Percentiles rank a stretch among this genome's conserved stretches.
phyloP scores from a whole-genome alignment of 768 basidiomycete genomes.

The Thelephora aurantiotincta region DNA sequence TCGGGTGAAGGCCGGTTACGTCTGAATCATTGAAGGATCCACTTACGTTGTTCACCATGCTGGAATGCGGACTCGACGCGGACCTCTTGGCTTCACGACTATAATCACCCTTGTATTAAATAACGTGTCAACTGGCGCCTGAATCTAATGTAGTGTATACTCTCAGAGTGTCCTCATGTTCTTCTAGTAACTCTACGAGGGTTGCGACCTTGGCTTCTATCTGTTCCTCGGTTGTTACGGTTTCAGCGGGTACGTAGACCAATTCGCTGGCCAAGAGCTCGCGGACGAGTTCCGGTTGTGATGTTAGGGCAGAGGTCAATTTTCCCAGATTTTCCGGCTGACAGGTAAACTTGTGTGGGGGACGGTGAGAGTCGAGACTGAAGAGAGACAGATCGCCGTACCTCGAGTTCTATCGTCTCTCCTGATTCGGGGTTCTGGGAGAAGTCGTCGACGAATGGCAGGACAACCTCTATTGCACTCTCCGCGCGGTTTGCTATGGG shows the following conservation, averaged over 20 bases:
- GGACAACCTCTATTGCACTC: constrained; percentile 24
- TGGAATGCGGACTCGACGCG: no score
- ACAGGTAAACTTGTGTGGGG: constrained; percentile 27
- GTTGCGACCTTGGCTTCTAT: constrained; percentile 23
- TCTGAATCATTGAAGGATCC: no score
- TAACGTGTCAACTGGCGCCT: background rate
- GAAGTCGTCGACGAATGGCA: constrained; percentile 31
- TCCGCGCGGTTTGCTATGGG: constrained; percentile 16
- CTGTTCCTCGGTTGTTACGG: constrained; percentile 24
- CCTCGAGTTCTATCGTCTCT: constrained; percentile 22
- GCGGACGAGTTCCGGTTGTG: constrained; percentile 15
- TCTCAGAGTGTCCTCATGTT: constrained; percentile 39
- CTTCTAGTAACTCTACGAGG: constrained; percentile 40
- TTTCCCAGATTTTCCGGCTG: constrained; percentile 24
- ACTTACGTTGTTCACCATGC: no score
- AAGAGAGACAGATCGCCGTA: constrained; percentile 6
- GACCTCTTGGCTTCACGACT: no score
- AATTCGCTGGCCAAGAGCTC: constrained; percentile 36
- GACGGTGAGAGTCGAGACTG: background rate
- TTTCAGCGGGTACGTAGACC: constrained; percentile 37
- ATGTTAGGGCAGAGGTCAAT: constrained; percentile 22
- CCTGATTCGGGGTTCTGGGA: constrained; percentile 20
- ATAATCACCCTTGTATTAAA: no score
- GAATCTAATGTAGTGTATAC: constrained; percentile 41
- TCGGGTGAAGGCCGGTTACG: background rate